phyloP scores from a whole-genome alignment of 1,139 yeast species.

The Suhomyces wounanorum region DNA sequence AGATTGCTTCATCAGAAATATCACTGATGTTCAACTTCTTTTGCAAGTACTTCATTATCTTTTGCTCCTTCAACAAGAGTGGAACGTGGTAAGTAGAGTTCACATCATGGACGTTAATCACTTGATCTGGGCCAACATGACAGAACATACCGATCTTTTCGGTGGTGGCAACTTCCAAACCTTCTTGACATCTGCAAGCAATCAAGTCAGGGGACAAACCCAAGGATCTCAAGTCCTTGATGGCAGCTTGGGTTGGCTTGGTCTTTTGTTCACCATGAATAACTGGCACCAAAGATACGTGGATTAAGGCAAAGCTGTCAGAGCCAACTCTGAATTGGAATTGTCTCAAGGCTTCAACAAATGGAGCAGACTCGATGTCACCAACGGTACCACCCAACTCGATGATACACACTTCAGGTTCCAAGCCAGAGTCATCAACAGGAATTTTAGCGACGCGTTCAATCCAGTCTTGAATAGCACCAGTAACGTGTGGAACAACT shows the following conservation, averaged over 20 bases:
- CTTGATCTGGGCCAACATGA: constrained; percentile 97
- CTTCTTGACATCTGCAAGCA: constrained; percentile 94
- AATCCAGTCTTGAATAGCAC: constrained; percentile 98
- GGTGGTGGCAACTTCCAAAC: constrained; percentile 78
- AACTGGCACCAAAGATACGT: constrained; percentile 95
- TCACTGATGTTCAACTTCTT: constrained; percentile 65
- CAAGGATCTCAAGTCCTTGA: constrained; percentile 90
- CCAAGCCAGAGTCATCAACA: constrained; percentile 87
- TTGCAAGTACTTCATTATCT: constrained; percentile 71
- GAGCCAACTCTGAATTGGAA: constrained; percentile 96
- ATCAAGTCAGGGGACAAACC: constrained; percentile 96
- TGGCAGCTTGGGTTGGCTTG: constrained; percentile 98
- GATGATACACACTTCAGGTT: constrained; percentile 91
- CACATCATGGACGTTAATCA: constrained; percentile 94
- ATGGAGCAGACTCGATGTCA: constrained; percentile 98
- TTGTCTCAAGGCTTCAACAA: constrained; percentile 97
- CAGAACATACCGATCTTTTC: constrained; percentile 98
- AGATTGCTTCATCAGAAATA: constrained; percentile 54
- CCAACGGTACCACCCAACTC: constrained; percentile 99
- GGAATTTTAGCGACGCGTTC: constrained; percentile 90
- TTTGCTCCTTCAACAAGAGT: constrained; percentile 82
- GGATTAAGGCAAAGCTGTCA: constrained; percentile 93
- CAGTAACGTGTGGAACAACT: constrained; percentile 96
- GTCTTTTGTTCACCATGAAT: constrained; percentile 99
- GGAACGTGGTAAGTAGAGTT: constrained; percentile 98